Evolutionary conservation across 768 basidiomycete species (phyloP).

Genomic region (Phanerochaete sordida): DNA sequence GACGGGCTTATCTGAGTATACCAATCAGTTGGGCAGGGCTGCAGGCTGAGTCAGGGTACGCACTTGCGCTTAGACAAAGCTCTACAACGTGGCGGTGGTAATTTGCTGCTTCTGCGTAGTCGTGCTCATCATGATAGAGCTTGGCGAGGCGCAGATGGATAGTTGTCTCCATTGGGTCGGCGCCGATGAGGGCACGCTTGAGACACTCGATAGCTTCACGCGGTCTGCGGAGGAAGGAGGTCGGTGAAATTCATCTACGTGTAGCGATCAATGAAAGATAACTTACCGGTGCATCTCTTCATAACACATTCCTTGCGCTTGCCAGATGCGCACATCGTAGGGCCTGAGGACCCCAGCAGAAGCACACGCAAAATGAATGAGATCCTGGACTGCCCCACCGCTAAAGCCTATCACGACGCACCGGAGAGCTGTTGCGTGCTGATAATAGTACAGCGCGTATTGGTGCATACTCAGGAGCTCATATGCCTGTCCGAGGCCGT

Average conservation of each 20-base stretch:
- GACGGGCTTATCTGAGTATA: constrained; percentile 53
- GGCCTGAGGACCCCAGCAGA: constrained; percentile 49
- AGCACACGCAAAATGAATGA: background rate
- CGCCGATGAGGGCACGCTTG: constrained; percentile 82
- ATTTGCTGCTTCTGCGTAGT: constrained; percentile 63
- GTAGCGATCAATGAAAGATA: background rate
- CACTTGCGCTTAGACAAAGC: constrained; percentile 63
- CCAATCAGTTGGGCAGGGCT: background rate
- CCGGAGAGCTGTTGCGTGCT: constrained; percentile 91
- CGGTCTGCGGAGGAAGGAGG: constrained; percentile 40
- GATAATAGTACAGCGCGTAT: constrained; percentile 95
- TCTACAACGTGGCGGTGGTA: constrained; percentile 83
- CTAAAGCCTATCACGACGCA: constrained; percentile 29
- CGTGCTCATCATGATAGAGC: constrained; percentile 64
- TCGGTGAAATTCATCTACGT: background rate
- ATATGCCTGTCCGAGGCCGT: constrained; percentile 97
- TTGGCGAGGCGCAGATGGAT: constrained; percentile 74
- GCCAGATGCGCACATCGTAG: constrained; percentile 96
- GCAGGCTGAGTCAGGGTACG: constrained; percentile 9
- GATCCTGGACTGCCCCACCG: background rate
- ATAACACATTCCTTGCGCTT: constrained; percentile 90
- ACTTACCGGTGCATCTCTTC: constrained; percentile 80
- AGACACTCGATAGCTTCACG: constrained; percentile 91
- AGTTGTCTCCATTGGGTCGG: constrained; percentile 71
- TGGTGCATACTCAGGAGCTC: constrained; percentile 96